phyloP scores from a whole-genome alignment of 2,329 filamentous ascomycete genomes.

The Dryadomyces quercivorus region DNA sequence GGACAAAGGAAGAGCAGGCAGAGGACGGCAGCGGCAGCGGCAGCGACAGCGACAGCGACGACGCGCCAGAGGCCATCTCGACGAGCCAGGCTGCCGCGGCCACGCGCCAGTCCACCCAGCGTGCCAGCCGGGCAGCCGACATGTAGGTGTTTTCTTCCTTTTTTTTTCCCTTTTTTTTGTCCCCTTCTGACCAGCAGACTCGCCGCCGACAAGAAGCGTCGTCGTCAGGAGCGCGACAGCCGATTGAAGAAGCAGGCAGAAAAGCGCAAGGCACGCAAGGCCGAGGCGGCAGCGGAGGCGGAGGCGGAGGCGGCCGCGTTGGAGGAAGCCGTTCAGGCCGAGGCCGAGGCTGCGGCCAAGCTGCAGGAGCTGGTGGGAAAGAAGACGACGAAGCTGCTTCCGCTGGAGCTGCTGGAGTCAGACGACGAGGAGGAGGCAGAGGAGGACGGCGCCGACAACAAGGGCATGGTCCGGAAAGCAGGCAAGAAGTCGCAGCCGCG shows the following conservation, averaged over 20 bases:
- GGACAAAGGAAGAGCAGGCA: slow-evolving; percentile 3
- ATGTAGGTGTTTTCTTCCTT: slow-evolving; percentile 26
- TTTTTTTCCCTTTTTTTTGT: slow-evolving; percentile 1
- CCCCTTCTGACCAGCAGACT: slow-evolving; percentile 23
- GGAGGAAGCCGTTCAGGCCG: slow-evolving; percentile 11
- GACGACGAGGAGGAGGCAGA: slow-evolving; percentile 24
- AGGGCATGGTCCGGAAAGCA: neutral
- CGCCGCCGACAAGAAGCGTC: slow-evolving; percentile 37
- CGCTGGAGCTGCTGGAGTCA: slow-evolving; percentile 42
- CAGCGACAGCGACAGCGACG: slow-evolving; percentile 24
- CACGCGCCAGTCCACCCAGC: slow-evolving; percentile 31
- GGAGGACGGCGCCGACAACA: slow-evolving; percentile 3
- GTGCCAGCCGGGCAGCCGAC: slow-evolving; percentile 35
- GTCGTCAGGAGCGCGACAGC: slow-evolving; percentile 41
- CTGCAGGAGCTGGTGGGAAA: slow-evolving; percentile 17
- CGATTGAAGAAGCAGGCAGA: slow-evolving; percentile 43
- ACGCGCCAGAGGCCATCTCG: slow-evolving; percentile 46
- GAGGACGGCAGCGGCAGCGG: slow-evolving; percentile 10
- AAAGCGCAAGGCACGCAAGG: slow-evolving; percentile 27
- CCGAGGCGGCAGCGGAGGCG: slow-evolving; percentile 11
- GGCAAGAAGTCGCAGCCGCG: slow-evolving; percentile 12
- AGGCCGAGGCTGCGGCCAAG: slow-evolving; percentile 14
- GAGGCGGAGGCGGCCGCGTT: slow-evolving; percentile 4
- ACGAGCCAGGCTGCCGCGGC: slow-evolving; percentile 34
- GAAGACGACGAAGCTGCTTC: slow-evolving; percentile 33